Evolutionary conservation across 495 filamentous ascomycete genomes (phyloP).

Genomic region (Gamarada debralockiae): DNA sequence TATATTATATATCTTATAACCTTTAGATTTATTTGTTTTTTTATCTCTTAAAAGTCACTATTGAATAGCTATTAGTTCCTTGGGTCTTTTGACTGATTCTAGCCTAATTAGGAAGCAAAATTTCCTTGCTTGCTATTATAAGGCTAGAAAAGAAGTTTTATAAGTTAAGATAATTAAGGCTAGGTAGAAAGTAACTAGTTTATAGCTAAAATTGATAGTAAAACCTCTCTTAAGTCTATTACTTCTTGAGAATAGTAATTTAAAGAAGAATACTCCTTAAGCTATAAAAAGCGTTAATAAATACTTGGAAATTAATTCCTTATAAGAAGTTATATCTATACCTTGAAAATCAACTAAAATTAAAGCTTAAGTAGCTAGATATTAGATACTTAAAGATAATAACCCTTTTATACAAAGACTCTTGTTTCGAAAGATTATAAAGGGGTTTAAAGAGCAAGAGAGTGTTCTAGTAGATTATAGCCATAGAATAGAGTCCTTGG

Average conservation of each 20-base stretch:
- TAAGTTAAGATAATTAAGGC: not conserved
- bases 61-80: not conserved
- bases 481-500: too few species aligned
- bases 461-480: not conserved
- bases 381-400: not conserved
- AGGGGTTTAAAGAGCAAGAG: too few species aligned
- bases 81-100: not conserved
- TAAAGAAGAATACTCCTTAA: not conserved
- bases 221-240: not conserved
- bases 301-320: not conserved
- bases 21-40: constrained; percentile 1
- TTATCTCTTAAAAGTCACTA: not conserved
- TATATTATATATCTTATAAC: not conserved
- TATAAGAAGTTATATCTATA: not conserved
- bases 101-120: constrained; percentile 1
- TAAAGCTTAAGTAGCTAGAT: not conserved
- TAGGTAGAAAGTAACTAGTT: not conserved
- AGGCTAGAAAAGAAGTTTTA: not conserved
- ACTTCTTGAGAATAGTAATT: constrained; percentile 2
- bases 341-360: not conserved
- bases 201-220: not conserved
- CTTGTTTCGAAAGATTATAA: not conserved
- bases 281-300: not conserved
- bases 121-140: not conserved
- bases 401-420: too few species aligned